Percentiles rank a stretch among this genome's conserved stretches.
These are phyloP conservation scores for Ganoderma boninense DNA, from an alignment of 1,284 basidiomycete genomes.

Conservation along the genomic window DNA sequence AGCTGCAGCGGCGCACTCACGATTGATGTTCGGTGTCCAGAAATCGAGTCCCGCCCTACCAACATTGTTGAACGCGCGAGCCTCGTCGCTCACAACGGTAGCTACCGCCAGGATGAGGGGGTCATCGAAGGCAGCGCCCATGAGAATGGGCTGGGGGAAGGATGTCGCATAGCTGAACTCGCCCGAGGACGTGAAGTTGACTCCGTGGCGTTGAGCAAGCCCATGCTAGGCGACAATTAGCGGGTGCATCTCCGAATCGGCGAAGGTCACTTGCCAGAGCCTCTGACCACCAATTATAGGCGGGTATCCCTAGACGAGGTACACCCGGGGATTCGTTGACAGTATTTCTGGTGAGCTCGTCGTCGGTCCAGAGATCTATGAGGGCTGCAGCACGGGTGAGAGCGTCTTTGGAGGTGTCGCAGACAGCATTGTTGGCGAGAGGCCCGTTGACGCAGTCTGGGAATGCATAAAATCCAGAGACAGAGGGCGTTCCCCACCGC, in stretches of 20 bases:
- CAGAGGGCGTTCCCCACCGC: constrained; percentile 16
- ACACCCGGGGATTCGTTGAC: constrained; percentile 59
- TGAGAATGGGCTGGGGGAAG: constrained; percentile 54
- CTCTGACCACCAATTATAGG: constrained; percentile 66
- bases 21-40: constrained; percentile 69
- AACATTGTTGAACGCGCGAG: constrained; percentile 62
- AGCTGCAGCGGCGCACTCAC: constrained; percentile 6
- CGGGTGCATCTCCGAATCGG: not conserved
- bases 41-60: constrained; percentile 60
- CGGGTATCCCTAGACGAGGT: constrained; percentile 56
- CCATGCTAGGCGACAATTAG: constrained; percentile 49
- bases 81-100: constrained; percentile 60
- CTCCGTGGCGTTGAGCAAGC: constrained; percentile 60
- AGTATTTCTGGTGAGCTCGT: constrained; percentile 59
- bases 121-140: constrained; percentile 54
- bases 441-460: constrained; percentile 50
- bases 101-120: constrained; percentile 56
- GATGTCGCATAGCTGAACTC: constrained; percentile 64
- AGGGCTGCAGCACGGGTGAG: constrained; percentile 57
- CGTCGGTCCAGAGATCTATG: constrained; percentile 55
- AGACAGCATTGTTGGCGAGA: constrained; percentile 55
- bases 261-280: constrained; percentile 47
- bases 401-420: constrained; percentile 55
- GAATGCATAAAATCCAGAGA: constrained; percentile 40
- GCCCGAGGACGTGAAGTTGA: constrained; percentile 55